phyloP scores from a whole-genome alignment of 2,329 filamentous ascomycete genomes.

The Paecilomyces niveus region DNA sequence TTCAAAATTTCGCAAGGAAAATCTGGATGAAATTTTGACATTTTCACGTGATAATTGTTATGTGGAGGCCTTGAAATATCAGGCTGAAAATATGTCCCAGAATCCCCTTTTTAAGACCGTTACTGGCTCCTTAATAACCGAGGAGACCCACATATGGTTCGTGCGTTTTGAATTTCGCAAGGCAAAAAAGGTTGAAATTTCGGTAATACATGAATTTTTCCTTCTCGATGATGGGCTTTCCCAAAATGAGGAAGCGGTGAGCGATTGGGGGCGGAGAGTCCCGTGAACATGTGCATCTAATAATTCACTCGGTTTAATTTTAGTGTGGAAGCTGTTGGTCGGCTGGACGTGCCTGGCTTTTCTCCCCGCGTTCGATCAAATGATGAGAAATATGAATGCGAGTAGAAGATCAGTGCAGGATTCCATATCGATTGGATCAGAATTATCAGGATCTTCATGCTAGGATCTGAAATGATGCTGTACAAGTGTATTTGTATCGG shows the following conservation, averaged over 20 bases:
- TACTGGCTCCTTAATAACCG: too few relatives aligned
- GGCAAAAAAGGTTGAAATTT: too few relatives aligned
- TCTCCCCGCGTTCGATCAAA: not conserved
- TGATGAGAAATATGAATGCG: not conserved
- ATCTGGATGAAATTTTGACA: too few relatives aligned
- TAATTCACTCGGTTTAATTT: not conserved
- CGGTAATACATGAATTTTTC: too few relatives aligned
- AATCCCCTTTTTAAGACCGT: too few relatives aligned
- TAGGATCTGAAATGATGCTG: not conserved
- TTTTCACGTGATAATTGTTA: too few relatives aligned
- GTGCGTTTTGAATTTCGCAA: too few relatives aligned
- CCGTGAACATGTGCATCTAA: not conserved
- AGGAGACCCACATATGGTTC: too few relatives aligned
- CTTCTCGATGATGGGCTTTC: not conserved
- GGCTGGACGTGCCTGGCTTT: not conserved
- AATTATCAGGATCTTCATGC: not conserved
- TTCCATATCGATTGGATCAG: not conserved
- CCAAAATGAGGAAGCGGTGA: not conserved
- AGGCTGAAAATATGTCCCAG: too few relatives aligned
- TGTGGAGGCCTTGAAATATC: too few relatives aligned
- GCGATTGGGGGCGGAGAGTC: not conserved
- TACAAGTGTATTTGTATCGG: not conserved
- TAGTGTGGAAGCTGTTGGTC: not conserved
- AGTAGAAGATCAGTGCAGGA: not conserved
- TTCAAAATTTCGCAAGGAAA: too few relatives aligned